phyloP scores from a whole-genome alignment of 345 rosid genomes.

The Gossypioides kirkii region DNA sequence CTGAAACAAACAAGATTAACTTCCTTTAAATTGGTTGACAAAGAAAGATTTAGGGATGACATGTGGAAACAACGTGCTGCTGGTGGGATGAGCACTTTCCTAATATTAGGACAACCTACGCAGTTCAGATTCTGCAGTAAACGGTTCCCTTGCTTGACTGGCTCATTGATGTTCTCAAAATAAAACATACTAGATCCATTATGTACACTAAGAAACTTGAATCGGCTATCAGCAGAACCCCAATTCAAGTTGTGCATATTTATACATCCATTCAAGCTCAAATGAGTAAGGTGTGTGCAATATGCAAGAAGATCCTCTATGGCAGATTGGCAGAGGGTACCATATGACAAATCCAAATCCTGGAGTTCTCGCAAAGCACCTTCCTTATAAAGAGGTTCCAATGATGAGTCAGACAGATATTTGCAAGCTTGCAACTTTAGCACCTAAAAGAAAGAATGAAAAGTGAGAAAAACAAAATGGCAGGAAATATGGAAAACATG shows the following conservation, averaged over 20 bases:
- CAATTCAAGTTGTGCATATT: constrained; percentile 96
- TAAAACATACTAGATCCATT: constrained; percentile 22
- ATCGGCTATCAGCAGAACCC: constrained; percentile 49
- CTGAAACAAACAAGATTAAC: constrained; percentile 71
- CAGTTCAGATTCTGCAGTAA: constrained; percentile 88
- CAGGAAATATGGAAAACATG: neutral
- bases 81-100: constrained; percentile 77
- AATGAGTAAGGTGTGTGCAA: constrained; percentile 86
- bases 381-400: constrained; percentile 89
- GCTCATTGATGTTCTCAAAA: constrained; percentile 28
- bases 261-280: constrained; percentile 89
- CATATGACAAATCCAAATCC: constrained; percentile 92
- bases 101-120: constrained; percentile 88
- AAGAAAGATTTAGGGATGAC: constrained; percentile 75
- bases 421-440: constrained; percentile 97
- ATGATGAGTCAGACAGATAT: constrained; percentile 73
- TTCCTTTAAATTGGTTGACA: constrained; percentile 85
- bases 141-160: constrained; percentile 50
- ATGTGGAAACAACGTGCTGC: constrained; percentile 70
- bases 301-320: constrained; percentile 91
- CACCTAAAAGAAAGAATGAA: constrained; percentile 38
- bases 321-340: constrained; percentile 84
- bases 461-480: neutral
- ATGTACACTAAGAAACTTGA: constrained; percentile 29
- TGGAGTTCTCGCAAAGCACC: constrained; percentile 73